These are phyloP conservation scores for Marasmius sp. DNA, from an alignment of 1,284 basidiomycete species.

Conservation along the genomic window DNA sequence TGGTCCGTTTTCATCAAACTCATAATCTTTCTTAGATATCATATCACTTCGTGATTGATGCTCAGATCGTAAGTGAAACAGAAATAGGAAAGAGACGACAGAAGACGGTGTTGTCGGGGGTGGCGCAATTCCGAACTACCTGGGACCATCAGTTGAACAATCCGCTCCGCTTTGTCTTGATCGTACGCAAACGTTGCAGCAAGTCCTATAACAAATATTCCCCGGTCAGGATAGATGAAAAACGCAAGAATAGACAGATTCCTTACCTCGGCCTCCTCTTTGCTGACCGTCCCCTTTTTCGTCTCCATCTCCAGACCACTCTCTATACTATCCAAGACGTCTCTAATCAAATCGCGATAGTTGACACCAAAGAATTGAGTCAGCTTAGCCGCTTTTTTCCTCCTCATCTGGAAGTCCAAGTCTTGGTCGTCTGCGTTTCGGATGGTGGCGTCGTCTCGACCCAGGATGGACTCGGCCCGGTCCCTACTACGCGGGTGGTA, in stretches of 20 bases:
- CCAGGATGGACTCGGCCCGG: neutral
- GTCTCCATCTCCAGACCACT: constrained; percentile 69
- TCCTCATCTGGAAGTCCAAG: constrained; percentile 64
- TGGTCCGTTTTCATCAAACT: no score
- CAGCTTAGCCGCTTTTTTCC: constrained; percentile 74
- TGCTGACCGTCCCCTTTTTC: constrained; percentile 57
- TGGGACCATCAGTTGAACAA: neutral
- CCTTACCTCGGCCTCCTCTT: constrained; percentile 66
- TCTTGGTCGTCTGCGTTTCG: constrained; percentile 37
- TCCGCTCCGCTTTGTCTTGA: constrained; percentile 53
- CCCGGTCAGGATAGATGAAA: constrained; percentile 7
- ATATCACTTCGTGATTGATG: no score
- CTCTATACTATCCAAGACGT: constrained; percentile 78
- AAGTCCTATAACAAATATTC: constrained; percentile 50
- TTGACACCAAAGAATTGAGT: constrained; percentile 82
- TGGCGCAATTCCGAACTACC: neutral
- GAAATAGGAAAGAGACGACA: neutral
- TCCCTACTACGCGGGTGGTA: neutral
- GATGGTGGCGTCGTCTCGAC: neutral
- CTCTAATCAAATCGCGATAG: constrained; percentile 71
- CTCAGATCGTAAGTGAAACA: neutral
- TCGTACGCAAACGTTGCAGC: constrained; percentile 54
- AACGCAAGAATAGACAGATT: constrained; percentile 22
- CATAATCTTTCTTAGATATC: no score
- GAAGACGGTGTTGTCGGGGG: no score